These are phyloP conservation scores for Albatrellus ellisii DNA, from an alignment of 768 basidiomycete species.

Conservation along the genomic window DNA sequence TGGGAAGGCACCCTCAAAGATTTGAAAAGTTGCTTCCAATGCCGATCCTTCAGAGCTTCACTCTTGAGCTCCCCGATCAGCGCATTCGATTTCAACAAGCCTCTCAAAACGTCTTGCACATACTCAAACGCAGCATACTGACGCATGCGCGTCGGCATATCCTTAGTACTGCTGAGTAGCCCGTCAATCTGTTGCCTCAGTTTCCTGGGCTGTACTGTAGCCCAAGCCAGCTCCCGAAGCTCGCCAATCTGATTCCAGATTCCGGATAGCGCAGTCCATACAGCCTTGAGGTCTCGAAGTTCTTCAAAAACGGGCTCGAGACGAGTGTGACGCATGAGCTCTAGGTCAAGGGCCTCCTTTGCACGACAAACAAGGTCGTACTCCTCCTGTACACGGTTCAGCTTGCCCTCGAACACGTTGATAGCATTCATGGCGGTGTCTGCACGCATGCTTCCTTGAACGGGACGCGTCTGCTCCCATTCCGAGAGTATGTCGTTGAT, in stretches of 20 bases:
- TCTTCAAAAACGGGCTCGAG: slow-evolving; percentile 93
- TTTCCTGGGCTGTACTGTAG: slow-evolving; percentile 89
- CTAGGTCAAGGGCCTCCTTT: slow-evolving; percentile 93
- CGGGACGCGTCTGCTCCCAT: slow-evolving; percentile 94
- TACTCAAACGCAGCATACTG: slow-evolving; percentile 99
- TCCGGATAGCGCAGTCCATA: slow-evolving; percentile 97
- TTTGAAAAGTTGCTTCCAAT: slow-evolving; percentile 98
- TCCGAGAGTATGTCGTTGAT: slow-evolving; percentile 83
- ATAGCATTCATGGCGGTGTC: slow-evolving; percentile 95
- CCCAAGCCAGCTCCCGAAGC: slow-evolving; percentile 80
- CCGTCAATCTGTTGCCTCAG: slow-evolving; percentile 87
- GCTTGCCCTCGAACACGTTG: slow-evolving; percentile 86
- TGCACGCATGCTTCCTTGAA: slow-evolving; percentile 92
- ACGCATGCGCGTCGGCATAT: slow-evolving; percentile 98
- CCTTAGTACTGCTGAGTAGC: slow-evolving; percentile 87
- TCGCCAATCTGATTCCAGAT: slow-evolving; percentile 92
- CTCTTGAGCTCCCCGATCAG: slow-evolving; percentile 92
- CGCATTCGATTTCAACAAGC: slow-evolving; percentile 79
- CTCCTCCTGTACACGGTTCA: slow-evolving; percentile 84
- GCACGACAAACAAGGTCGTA: slow-evolving; percentile 92
- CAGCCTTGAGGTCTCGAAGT: slow-evolving; percentile 89
- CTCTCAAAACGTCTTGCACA: slow-evolving; percentile 82
- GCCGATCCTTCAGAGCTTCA: slow-evolving; percentile 92
- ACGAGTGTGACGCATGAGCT: slow-evolving; percentile 78
- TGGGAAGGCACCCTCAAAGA: slow-evolving; percentile 60